Evolutionary conservation across 345 rosid species (phyloP).

Genomic region (Erysimum cheiranthoides): DNA sequence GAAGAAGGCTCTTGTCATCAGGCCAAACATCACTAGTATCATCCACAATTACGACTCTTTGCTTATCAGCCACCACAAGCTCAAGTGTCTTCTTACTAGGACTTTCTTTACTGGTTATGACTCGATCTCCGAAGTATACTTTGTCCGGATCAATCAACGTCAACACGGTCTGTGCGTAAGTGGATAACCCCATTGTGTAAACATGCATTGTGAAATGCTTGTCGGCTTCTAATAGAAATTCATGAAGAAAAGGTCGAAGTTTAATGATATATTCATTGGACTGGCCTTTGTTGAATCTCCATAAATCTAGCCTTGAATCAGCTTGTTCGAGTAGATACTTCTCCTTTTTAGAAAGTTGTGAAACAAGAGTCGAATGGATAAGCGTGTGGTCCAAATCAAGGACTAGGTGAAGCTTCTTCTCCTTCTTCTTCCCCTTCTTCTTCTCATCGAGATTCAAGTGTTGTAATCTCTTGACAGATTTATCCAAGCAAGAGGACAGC

Average conservation of each 20-base stretch:
- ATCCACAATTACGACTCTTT: conserved; percentile 35
- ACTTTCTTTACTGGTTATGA: conserved; percentile 8
- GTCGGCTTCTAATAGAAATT: conserved; percentile 28
- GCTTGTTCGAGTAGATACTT: conserved; percentile 15
- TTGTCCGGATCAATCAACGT: conserved; percentile 28
- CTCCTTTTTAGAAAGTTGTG: conserved; percentile 11
- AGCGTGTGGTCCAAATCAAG: conserved; percentile 43
- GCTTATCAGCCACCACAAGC: conserved; percentile 19
- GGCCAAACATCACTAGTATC: conserved; percentile 26
- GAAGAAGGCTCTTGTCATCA: background rate
- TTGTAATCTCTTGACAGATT: background rate
- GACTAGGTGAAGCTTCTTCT: conserved; percentile 33
- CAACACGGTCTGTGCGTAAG: conserved; percentile 14
- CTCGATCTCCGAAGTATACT: conserved; percentile 29
- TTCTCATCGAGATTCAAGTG: too few relatives aligned
- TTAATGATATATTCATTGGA: background rate
- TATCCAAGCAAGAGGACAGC: background rate
- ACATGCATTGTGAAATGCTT: conserved; percentile 27
- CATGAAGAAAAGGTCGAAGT: conserved; percentile 14
- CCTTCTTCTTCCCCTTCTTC: background rate
- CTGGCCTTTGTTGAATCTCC: conserved; percentile 2
- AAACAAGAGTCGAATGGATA: background rate
- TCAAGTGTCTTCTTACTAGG: conserved; percentile 22
- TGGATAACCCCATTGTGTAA: conserved; percentile 26
- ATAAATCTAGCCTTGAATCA: conserved; percentile 20